These are phyloP conservation scores for Corchorus capsularis DNA, from an alignment of 345 rosid species.

Conservation along the genomic window DNA sequence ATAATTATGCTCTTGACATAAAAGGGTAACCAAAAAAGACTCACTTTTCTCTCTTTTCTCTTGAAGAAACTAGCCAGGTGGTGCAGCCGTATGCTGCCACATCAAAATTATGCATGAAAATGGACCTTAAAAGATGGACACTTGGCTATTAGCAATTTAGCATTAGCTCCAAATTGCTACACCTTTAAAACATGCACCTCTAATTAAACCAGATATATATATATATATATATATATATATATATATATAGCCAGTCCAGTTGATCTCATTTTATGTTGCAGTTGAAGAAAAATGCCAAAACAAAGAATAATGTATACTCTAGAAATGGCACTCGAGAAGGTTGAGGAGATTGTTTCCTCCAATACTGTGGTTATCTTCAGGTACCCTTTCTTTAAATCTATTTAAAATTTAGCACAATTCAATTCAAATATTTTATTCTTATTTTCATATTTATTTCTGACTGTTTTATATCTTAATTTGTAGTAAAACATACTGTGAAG, in stretches of 20 bases:
- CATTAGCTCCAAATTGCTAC: neutral
- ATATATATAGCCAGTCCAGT: no score
- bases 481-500: constrained; percentile 55
- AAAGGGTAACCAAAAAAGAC: no score
- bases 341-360: constrained; percentile 43
- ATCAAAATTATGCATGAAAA: no score
- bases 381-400: constrained; percentile 8
- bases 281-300: neutral
- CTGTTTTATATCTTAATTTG: no score
- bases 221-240: no score
- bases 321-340: constrained; percentile 45
- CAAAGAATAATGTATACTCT: neutral
- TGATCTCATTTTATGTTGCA: neutral
- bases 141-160: neutral
- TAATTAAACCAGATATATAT: no score
- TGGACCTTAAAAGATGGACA: neutral
- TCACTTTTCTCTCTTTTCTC: neutral
- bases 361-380: constrained; percentile 56
- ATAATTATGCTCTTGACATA: no score
- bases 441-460: no score
- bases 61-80: neutral
- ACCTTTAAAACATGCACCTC: neutral
- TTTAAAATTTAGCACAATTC: no score
- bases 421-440: no score
- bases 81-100: neutral